Conservation (phyloP, 2,329 filamentous ascomycete genomes). For the Fusarium mundagurra region DNA sequence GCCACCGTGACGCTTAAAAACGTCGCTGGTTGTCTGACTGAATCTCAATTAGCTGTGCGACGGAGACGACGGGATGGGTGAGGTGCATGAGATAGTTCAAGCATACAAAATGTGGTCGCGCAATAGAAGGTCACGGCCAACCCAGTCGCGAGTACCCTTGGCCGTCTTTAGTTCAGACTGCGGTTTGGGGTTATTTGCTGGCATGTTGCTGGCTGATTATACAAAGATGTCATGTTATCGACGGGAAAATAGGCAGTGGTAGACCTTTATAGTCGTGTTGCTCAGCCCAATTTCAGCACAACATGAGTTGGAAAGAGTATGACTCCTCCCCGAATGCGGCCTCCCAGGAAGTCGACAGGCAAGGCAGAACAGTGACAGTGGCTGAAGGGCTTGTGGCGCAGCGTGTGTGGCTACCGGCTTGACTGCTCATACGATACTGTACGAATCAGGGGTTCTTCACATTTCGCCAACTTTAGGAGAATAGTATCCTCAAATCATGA, state of each 20-base stretch:
- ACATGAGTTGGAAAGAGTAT: neutral
- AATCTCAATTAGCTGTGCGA: neutral
- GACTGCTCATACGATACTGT: neutral
- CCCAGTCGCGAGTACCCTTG: neutral
- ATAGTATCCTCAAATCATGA: neutral
- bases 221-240: neutral
- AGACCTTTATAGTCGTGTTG: neutral
- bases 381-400: neutral
- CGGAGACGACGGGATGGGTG: rapidly evolving
- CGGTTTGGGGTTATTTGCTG: too few relatives aligned
- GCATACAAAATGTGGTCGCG: neutral
- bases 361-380: neutral
- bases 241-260: rapidly evolving
- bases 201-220: neutral
- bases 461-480: too few relatives aligned
- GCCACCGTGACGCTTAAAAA: neutral
- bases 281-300: rapidly evolving
- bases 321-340: neutral
- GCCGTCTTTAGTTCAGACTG: neutral
- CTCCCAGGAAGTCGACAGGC: neutral
- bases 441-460: rapidly evolving
- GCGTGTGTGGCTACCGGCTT: rapidly evolving
- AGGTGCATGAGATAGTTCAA: neutral
- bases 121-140: neutral
- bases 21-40: neutral